Evolutionary conservation across 2,329 filamentous ascomycete species (phyloP).

Genomic region (Arachnopeziza araneosa): DNA sequence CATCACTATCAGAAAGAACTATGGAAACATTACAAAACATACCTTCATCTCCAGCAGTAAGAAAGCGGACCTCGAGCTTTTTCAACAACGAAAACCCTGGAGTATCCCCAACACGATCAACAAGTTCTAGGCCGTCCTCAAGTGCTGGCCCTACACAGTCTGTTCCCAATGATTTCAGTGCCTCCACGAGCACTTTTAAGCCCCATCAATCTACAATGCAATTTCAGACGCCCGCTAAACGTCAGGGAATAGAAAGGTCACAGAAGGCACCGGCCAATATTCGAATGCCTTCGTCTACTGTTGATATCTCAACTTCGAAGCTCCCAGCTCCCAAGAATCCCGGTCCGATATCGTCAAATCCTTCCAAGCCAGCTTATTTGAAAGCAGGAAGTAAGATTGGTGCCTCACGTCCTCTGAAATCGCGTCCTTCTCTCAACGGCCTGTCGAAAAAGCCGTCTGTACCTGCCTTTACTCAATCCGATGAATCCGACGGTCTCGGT

Average conservation of each 20-base stretch:
- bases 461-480: conserved; percentile 34
- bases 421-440: conserved; percentile 47
- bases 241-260: conserved; percentile 31
- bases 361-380: conserved; percentile 22
- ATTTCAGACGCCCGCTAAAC: conserved; percentile 39
- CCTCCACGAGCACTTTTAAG: conserved; percentile 40
- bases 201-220: conserved; percentile 37
- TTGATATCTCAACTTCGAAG: conserved; percentile 22
- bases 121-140: conserved; percentile 49
- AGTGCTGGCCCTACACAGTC: conserved; percentile 40
- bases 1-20: conserved; percentile 75
- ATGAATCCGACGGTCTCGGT: conserved; percentile 21
- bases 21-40: conserved; percentile 77
- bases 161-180: conserved; percentile 37
- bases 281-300: background rate
- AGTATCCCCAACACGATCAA: conserved; percentile 38
- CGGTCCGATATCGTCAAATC: conserved; percentile 18
- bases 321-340: conserved; percentile 28
- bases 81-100: conserved; percentile 55
- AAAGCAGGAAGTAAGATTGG: conserved; percentile 43
- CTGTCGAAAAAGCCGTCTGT: conserved; percentile 51
- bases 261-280: conserved; percentile 27
- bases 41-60: conserved; percentile 69
- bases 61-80: conserved; percentile 64
- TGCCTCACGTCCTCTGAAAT: conserved; percentile 40